Evolutionary conservation across 2,329 filamentous ascomycete genomes (phyloP), one percentile per base, ranked within the genome.

Genomic region (Plenodomus tracheiphilus): DNA sequence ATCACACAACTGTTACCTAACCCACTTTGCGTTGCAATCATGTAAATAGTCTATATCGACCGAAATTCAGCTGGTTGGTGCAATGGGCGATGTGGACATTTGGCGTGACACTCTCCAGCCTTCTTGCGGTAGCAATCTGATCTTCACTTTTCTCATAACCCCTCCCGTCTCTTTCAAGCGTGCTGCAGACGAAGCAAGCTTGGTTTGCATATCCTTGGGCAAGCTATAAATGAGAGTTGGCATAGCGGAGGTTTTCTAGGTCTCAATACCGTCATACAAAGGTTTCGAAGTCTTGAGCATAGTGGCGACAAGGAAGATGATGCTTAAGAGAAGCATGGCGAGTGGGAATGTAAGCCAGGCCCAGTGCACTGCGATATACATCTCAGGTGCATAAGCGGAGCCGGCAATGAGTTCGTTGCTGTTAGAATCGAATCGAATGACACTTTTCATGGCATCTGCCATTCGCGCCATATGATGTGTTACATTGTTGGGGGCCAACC

Each of bases 261-360:
- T 22, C 2, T 43, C 56, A 1, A 51, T 36, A 5, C 22, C 40
- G 3, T 19, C 32, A 1, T 40, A 13, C 9, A 45, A 38, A n/a
- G 44, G 46, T 20, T 19, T 5, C 3, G 35, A 37, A 18, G 35
- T 37, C 18, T 37, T 37, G 18, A 18, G 18, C 8, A 37, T 68
- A 0, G 66, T 66, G 1, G 58, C 49, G 1, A 61, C 18, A 8
- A 71, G 36, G 19, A 66, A 70, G 0, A 51, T 15, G 0, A 64
- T 37, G 11, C 59, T 63, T 1, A 68, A 25, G 0, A 57, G 3
- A 5, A 68, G 44, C 6, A 71, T 42, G 0, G 41, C 46, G n/a
- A 64, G 20, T 1, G 68, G 68, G 17, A 70, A 64, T 0, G 52
- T 36, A 5, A 71, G 51, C 66, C 68, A 71, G 2, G n/a, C 53